Percentiles rank a stretch among this genome's conserved stretches.
Conservation (phyloP, 179 eudicot species). For the Silene coronaria region DNA sequence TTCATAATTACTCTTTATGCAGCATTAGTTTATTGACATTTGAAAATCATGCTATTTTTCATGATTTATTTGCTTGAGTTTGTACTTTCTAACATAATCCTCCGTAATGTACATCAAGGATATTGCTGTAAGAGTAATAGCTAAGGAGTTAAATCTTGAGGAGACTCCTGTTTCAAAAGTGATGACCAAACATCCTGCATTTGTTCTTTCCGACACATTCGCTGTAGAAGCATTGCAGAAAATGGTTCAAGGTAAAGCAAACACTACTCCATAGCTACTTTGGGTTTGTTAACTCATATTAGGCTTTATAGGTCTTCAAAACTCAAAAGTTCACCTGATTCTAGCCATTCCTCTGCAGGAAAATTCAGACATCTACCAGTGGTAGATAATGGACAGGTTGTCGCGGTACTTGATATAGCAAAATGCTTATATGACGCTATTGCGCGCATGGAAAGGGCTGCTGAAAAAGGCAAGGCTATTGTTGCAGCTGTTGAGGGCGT, state of each 20-base stretch:
- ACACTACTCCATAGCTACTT: neutral
- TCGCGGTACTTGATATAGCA: constrained; percentile 92
- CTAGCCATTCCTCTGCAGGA: constrained; percentile 38
- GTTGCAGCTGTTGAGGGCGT: constrained; percentile 98
- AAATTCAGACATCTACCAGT: constrained; percentile 96
- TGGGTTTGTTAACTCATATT: neutral
- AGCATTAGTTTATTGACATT: neutral
- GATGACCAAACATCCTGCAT: constrained; percentile 89
- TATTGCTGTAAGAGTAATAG: constrained; percentile 83
- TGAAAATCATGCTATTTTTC: neutral
- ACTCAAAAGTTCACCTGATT: constrained; percentile 1
- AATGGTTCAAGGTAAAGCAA: constrained; percentile 75
- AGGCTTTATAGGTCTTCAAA: neutral
- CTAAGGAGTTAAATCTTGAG: constrained; percentile 76
- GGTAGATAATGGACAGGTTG: constrained; percentile 86
- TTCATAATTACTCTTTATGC: constrained; percentile 16
- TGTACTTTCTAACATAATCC: neutral
- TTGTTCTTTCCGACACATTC: constrained; percentile 86
- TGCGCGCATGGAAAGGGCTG: constrained; percentile 94
- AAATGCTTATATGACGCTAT: constrained; percentile 97
- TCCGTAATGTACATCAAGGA: constrained; percentile 45
- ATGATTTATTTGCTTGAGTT: neutral
- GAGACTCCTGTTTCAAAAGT: constrained; percentile 90
- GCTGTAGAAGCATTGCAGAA: constrained; percentile 98
- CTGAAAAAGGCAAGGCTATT: constrained; percentile 96